These are phyloP conservation scores for Bipolaris gigantea DNA, from an alignment of 2,329 filamentous ascomycete genomes.

Conservation along the genomic window DNA sequence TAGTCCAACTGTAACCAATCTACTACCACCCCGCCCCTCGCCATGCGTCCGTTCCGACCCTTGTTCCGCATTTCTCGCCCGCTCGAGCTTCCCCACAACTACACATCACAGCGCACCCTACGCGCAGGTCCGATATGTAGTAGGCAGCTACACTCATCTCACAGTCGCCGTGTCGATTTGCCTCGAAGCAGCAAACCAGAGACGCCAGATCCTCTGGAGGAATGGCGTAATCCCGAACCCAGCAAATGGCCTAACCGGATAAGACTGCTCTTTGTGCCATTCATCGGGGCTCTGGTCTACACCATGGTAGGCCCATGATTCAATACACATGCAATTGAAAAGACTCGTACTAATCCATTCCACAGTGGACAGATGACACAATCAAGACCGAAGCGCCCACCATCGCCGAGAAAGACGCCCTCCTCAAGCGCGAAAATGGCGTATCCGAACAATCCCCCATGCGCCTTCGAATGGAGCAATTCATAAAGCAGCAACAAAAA, in stretches of 20 bases:
- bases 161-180: constrained; percentile 25
- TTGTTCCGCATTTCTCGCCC: constrained; percentile 29
- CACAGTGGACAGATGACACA: constrained; percentile 42
- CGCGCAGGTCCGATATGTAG: constrained; percentile 20
- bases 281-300: constrained; percentile 59
- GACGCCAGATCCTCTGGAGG: constrained; percentile 31
- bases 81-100: constrained; percentile 32
- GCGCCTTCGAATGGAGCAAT: constrained; percentile 95
- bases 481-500: constrained; percentile 91
- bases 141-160: constrained; percentile 16
- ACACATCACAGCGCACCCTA: constrained; percentile 26
- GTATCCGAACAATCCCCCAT: constrained; percentile 82
- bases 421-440: constrained; percentile 75
- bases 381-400: constrained; percentile 62
- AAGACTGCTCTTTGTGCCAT: constrained; percentile 52
- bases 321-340: background rate
- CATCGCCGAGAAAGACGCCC: constrained; percentile 82
- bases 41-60: constrained; percentile 37
- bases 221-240: constrained; percentile 41
- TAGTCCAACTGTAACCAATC: constrained; percentile 26
- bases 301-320: constrained; percentile 55
- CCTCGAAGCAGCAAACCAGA: constrained; percentile 25
- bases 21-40: constrained; percentile 5
- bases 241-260: constrained; percentile 47
- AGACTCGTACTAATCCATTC: constrained; percentile 3